These are phyloP conservation scores for Rubus idaeus DNA, from an alignment of 306 rosid species.

Conservation along the genomic window DNA sequence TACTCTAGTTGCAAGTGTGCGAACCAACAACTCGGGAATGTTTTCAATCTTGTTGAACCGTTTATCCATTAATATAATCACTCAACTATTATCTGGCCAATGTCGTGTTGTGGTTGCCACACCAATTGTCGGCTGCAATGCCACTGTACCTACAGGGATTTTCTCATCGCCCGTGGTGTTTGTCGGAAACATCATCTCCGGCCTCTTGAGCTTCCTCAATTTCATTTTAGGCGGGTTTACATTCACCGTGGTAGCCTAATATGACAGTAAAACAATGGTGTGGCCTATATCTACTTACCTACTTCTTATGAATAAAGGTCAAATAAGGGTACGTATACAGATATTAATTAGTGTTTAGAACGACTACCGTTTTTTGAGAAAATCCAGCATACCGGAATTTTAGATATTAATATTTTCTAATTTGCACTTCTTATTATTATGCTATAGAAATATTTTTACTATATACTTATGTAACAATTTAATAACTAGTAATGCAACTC, in stretches of 20 bases:
- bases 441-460: no score
- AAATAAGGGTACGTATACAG: not conserved
- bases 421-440: no score
- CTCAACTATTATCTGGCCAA: not conserved
- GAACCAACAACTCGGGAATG: not conserved
- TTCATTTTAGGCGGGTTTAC: no score
- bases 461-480: no score
- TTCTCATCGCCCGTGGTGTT: not conserved
- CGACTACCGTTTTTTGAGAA: no score
- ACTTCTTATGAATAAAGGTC: not conserved
- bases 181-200: not conserved
- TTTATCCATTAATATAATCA: not conserved
- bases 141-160: not conserved
- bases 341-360: no score
- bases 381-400: no score
- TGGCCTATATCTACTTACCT: not conserved
- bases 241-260: not conserved
- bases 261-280: no score
- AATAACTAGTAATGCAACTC: no score
- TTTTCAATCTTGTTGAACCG: not conserved
- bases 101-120: not conserved
- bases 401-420: no score
- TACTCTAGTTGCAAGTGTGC: not conserved
- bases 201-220: not conserved
- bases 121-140: not conserved